Evolutionary conservation across 371 early-diverging fungal genomes (phyloP), one percentile per base, ranked within the genome.

Genomic region (Haplosporangium sp.): DNA sequence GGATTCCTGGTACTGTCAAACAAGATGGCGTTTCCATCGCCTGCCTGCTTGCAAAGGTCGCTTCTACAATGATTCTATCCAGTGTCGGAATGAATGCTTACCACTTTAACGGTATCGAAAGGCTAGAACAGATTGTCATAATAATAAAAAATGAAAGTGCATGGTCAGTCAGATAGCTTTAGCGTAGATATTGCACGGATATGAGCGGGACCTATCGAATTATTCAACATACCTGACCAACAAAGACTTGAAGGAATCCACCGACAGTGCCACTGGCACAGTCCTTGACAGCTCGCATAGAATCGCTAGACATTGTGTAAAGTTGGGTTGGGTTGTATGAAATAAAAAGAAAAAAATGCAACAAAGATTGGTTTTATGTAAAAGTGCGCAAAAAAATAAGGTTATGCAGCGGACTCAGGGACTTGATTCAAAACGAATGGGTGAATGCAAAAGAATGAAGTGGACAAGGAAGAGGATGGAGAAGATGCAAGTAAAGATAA

Each of bases 31-130:
- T 29, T 29, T 29, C 29, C 29, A 29, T 29, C 29, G 29, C 29
- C 29, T 29, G 2, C 29, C 29, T 4, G 29, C 1, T 4, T 29
- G 29, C 29, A 29, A 29, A 29, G 29, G 29, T 29, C 29, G 29
- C 29, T 2, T 29, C 29, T 29, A 29, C 1, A 29, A 4, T 29
- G 4, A 29, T 2, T 29, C 1, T 29, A 29, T 29, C 29, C 29
- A 29, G 29, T 29, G 29, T 29, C 29, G 1, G 29, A 29, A 29
- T 37, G 18, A 14, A 16, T 63, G 77, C 89, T 84, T 82, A 89
- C 90, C 65, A 95, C 95, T 87, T 96, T 94, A 70, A 93, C 89
- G 11, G 93, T 93, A 82, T 93, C 93, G 71, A 94, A 94, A 48
- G 94, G 93, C 88, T 91, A 81, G 59, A 36, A 53, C 16, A 53